Percentiles rank a stretch among this genome's conserved stretches.
phyloP scores from a whole-genome alignment of 139 green algal species.

The Asterochloris sp. region DNA sequence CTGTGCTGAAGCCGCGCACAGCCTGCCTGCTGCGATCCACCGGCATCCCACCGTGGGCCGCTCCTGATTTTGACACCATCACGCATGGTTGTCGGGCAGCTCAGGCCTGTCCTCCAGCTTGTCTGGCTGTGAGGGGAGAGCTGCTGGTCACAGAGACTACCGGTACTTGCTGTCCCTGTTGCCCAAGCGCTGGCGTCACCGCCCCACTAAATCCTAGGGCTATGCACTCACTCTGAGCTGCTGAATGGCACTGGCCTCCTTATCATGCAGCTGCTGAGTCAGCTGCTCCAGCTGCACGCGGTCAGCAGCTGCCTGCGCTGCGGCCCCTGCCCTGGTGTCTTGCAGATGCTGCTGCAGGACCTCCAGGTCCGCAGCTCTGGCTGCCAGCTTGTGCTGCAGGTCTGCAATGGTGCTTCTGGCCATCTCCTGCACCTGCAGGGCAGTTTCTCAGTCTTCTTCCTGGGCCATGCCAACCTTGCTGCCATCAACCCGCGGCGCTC shows the following conservation, averaged over 20 bases:
- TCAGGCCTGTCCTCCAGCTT: background rate
- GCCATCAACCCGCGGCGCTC: slow-evolving; percentile 27
- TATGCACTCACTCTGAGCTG: background rate
- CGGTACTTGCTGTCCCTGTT: background rate
- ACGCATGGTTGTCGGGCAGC: background rate
- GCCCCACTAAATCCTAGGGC: background rate
- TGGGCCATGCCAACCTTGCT: background rate
- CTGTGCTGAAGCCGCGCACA: background rate
- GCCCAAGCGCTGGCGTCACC: background rate
- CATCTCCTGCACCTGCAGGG: slow-evolving; percentile 42
- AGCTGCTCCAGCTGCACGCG: slow-evolving; percentile 53
- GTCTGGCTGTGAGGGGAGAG: background rate
- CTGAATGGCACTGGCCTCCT: slow-evolving; percentile 24
- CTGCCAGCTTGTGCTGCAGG: slow-evolving; percentile 40
- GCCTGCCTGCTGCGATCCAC: background rate
- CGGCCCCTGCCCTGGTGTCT: slow-evolving; percentile 1
- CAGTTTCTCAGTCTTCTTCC: slow-evolving; percentile 12
- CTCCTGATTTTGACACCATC: background rate
- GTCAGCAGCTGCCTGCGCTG: slow-evolving; percentile 18
- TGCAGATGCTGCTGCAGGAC: slow-evolving; percentile 40
- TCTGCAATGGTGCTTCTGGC: slow-evolving; percentile 60
- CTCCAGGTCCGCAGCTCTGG: slow-evolving; percentile 38
- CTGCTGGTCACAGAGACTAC: background rate
- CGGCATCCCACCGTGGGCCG: background rate
- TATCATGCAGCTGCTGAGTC: slow-evolving; percentile 52